Evolutionary conservation across 805 yeast species (phyloP), one percentile per base, ranked within the genome.

Genomic region (Starmera pachycereana): DNA sequence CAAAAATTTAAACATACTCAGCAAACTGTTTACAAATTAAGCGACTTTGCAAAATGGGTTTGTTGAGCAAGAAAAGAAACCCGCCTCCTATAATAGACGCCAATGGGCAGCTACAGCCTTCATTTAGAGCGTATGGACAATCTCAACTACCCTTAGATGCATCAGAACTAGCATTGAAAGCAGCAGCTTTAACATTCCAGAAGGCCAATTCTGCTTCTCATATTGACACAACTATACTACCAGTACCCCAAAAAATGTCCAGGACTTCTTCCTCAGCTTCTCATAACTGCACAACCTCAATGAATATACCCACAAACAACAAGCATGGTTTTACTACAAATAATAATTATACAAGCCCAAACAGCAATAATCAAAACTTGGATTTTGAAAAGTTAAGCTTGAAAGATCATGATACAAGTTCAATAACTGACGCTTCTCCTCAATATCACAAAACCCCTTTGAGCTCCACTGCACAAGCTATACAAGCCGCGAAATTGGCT

Each of bases 11-110:
- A 5, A 22, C 7, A 22, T 6, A 7, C 27, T 22, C 27, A 22
- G 9, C 7, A 22, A 6, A 22, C 27, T 22, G 27, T 22, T 22
- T 22, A 22, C 27, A 22, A 22, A 22, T 22, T 22, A 33, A 33
- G 4, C 35, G 14, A 13, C 8, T 12, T 16, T 12, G 22, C 35
- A 12, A 33, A 12, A 30, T 30, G 32, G 37, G 13, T 32, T 34
- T 13, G 29, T 6, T 14, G 33, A 28, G 32, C 28, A n/a, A 35
- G 40, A 8, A 32, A 41, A 13, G 35, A 37, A 19, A 39, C 42
- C n/a, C 42, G 34, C 29, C 6, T 11, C 13, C 18, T 12, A 12
- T 28, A 28, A 14, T 28, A 28, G 16, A 25, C 32, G 12, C 40
- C 32, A 11, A 12, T 13, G 35, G 22, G 22, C 12, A 13, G 22